Percentiles rank a stretch among this genome's conserved stretches.
Evolutionary conservation across 495 filamentous ascomycete species (phyloP).

Genomic region (Annulohypoxylon nitens): DNA sequence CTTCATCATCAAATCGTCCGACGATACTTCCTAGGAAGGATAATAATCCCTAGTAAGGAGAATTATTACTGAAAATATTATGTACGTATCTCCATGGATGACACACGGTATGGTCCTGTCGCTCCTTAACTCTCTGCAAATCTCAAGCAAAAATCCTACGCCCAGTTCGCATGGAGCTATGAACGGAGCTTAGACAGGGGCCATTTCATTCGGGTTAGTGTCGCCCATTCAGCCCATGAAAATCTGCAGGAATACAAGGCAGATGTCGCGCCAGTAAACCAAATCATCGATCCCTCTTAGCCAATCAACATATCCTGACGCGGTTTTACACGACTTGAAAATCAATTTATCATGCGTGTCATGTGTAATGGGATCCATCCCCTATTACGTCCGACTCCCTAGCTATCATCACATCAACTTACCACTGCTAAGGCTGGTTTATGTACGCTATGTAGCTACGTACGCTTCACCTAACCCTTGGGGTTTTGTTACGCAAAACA

Average conservation of each 20-base stretch:
- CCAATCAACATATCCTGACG: slow-evolving; percentile 54
- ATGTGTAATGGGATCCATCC: slow-evolving; percentile 50
- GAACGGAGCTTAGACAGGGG: slow-evolving; percentile 41
- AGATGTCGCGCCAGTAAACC: slow-evolving; percentile 48
- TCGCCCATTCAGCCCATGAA: slow-evolving; percentile 48
- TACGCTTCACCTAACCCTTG: slow-evolving; percentile 40
- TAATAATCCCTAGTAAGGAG: slow-evolving; percentile 28
- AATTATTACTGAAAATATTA: background rate
- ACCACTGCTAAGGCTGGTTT: slow-evolving; percentile 14
- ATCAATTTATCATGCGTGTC: slow-evolving; percentile 55
- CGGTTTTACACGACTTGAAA: slow-evolving; percentile 53
- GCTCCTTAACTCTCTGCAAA: slow-evolving; percentile 35
- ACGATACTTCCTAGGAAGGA: slow-evolving; percentile 21
- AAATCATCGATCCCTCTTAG: slow-evolving; percentile 37
- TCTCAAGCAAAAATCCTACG: slow-evolving; percentile 36
- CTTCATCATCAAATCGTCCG: slow-evolving; percentile 34
- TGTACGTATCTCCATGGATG: slow-evolving; percentile 1
- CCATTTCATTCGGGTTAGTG: slow-evolving; percentile 42
- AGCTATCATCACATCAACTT: slow-evolving; percentile 39
- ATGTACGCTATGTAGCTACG: slow-evolving; percentile 5
- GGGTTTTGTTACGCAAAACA: slow-evolving; percentile 41
- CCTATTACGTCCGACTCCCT: slow-evolving; percentile 41
- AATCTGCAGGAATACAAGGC: slow-evolving; percentile 49
- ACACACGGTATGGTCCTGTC: slow-evolving; percentile 22
- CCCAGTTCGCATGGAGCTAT: slow-evolving; percentile 42